Percentiles rank a stretch among this genome's conserved stretches.
Conservation (phyloP, 768 basidiomycete species). For the Cyclocybe aegerita region DNA sequence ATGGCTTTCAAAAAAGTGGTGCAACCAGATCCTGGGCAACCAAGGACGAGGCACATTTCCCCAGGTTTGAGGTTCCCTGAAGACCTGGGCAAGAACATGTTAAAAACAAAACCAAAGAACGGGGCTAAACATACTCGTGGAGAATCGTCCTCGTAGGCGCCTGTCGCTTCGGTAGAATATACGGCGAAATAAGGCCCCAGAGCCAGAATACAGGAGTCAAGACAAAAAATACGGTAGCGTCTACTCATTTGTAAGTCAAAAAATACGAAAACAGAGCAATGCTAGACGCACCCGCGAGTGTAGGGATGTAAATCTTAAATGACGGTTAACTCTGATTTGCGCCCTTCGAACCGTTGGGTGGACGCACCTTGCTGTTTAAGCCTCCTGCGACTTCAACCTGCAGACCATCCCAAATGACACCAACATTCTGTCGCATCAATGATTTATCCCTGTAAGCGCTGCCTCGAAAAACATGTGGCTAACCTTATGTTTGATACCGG, state of each 20-base stretch:
- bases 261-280: background rate
- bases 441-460: background rate
- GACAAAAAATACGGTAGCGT: constrained; percentile 53
- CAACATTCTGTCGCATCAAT: constrained; percentile 50
- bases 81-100: constrained; percentile 34
- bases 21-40: constrained; percentile 84
- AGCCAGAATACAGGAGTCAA: constrained; percentile 49
- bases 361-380: constrained; percentile 49
- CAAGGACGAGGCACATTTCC: constrained; percentile 86
- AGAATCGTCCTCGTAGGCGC: constrained; percentile 52
- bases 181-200: constrained; percentile 38
- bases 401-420: constrained; percentile 72
- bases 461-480: constrained; percentile 2
- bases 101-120: background rate
- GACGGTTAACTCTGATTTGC: background rate
- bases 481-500: constrained; percentile 69
- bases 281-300: constrained; percentile 52
- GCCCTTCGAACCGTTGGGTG: background rate
- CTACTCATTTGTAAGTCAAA: constrained; percentile 24
- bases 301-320: constrained; percentile 52
- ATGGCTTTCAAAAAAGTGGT: constrained; percentile 84
- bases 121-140: constrained; percentile 43
- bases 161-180: constrained; percentile 37
- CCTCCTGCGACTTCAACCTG: constrained; percentile 62
- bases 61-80: constrained; percentile 74